Evolutionary conservation across 495 filamentous ascomycete genomes (phyloP).

Genomic region (Penicillium coffeae): DNA sequence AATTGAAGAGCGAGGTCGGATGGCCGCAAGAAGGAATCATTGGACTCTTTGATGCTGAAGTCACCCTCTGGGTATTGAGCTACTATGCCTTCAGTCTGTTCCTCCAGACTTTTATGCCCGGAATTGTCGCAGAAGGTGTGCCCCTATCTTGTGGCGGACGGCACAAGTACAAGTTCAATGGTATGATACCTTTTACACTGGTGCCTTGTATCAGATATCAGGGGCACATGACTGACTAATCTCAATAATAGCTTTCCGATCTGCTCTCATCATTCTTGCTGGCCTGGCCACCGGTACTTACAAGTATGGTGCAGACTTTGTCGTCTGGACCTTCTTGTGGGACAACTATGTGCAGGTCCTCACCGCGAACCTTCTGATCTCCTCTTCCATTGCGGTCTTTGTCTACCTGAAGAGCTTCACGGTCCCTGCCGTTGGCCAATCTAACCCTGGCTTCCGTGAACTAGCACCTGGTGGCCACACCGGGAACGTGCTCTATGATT

Average conservation of each 20-base stretch:
- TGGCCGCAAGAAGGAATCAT: constrained; percentile 67
- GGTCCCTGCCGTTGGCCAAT: constrained; percentile 62
- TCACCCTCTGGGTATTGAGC: constrained; percentile 60
- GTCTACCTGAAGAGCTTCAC: constrained; percentile 79
- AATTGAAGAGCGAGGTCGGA: constrained; percentile 71
- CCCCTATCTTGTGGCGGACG: constrained; percentile 65
- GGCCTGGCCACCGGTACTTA: constrained; percentile 69
- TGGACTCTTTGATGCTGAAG: constrained; percentile 59
- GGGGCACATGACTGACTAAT: too few relatives aligned
- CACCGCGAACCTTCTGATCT: constrained; percentile 75
- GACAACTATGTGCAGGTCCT: constrained; percentile 85
- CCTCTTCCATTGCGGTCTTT: constrained; percentile 62
- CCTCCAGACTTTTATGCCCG: constrained; percentile 75
- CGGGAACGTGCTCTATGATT: constrained; percentile 90
- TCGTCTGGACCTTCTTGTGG: constrained; percentile 87
- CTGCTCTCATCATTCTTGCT: constrained; percentile 64
- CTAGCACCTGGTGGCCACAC: constrained; percentile 77
- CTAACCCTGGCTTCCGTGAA: constrained; percentile 60
- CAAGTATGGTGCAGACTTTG: constrained; percentile 73
- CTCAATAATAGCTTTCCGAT: constrained; percentile 61
- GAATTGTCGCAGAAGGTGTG: constrained; percentile 65
- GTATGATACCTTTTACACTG: constrained; percentile 50
- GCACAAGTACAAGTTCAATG: constrained; percentile 87
- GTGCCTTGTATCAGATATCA: too few relatives aligned
- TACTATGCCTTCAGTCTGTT: constrained; percentile 78